Conservation (phyloP, 192 early-diverging fungal species). For the Rhizoclosmatium globosum region DNA sequence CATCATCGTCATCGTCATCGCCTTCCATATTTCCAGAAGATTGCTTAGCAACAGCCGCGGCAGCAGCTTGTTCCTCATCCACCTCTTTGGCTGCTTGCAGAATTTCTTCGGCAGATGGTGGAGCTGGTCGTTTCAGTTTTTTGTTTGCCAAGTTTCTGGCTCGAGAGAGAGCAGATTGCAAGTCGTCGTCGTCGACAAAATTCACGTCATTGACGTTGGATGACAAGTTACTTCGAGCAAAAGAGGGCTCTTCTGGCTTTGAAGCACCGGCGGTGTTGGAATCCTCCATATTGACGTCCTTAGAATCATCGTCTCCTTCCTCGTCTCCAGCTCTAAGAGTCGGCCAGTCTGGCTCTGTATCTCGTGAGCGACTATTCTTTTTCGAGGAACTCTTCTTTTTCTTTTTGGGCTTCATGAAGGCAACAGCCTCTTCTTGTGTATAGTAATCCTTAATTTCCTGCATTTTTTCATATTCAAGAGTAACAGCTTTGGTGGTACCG, state of each 20-base stretch:
- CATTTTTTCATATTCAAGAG: slow-evolving; percentile 53
- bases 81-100: slow-evolving; percentile 45
- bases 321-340: not conserved
- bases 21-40: slow-evolving; percentile 1
- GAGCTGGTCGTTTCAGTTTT: slow-evolving; percentile 45
- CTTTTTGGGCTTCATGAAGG: slow-evolving; percentile 87
- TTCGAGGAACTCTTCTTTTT: slow-evolving; percentile 45
- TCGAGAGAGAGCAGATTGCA: slow-evolving; percentile 83
- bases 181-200: slow-evolving; percentile 95
- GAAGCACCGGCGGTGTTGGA: slow-evolving; percentile 10
- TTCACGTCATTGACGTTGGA: slow-evolving; percentile 64
- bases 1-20: slow-evolving; percentile 21
- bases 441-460: slow-evolving; percentile 88
- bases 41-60: not conserved
- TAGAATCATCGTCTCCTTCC: slow-evolving; percentile 23
- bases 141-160: slow-evolving; percentile 70
- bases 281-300: slow-evolving; percentile 44
- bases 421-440: slow-evolving; percentile 82
- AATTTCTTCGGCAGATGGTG: slow-evolving; percentile 63
- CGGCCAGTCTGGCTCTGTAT: slow-evolving; percentile 30
- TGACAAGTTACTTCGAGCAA: slow-evolving; percentile 41
- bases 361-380: slow-evolving; percentile 7
- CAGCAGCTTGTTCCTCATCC: not conserved
- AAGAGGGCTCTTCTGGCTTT: slow-evolving; percentile 23
- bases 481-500: slow-evolving; percentile 37